Evolutionary conservation across 2,329 filamentous ascomycete species (phyloP), one percentile per base, ranked within the genome.

Genomic region (Pseudocercospora fuligena): DNA sequence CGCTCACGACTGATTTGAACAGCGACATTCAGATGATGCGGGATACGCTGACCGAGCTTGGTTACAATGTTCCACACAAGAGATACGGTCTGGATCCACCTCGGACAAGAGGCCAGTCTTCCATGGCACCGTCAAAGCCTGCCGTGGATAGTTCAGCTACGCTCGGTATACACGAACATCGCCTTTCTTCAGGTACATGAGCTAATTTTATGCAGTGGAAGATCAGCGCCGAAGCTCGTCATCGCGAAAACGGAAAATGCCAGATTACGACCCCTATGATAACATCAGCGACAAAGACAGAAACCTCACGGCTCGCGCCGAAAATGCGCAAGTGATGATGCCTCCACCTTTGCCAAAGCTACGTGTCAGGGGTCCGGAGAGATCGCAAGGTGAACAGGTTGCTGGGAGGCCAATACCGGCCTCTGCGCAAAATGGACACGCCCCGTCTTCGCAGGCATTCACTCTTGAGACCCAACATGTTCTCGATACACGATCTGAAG

Each of bases 171-270:
- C 60, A 21, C n/a, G 16, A 19, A 11, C 7, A 21, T n/a, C 56
- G 8, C 14, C 12, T 8, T n/a, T 16, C 31, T 7, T 53, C 6
- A 33, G 6, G 6, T 19, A 19, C 1, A 19, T 19, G 51, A 16
- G 61, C 65, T 67, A 25, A 27, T 49, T 19, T 14, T 60, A 16
- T 16, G 7, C 33, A 72, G 66, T 69, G 4, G 66, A 62, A 11
- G 67, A 67, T 43, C 60, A 67, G 14, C 56, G 70, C 47, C 62
- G 64, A 56, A 68, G 67, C 16, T 75, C 73, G 2, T 73, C 73
- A 7, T 69, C 75, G 43, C 73, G 74, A 43, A 77, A 80, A 49
- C 66, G 77, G 5, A 76, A 78, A 29, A 75, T 76, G 3, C 67
- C 72, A 31, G 66, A 73, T 6, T 70, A 72, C n/a, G 61, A 66